These are phyloP conservation scores for Metschnikowia reukaufii DNA, from an alignment of 805 yeast genomes.

Conservation along the genomic window DNA sequence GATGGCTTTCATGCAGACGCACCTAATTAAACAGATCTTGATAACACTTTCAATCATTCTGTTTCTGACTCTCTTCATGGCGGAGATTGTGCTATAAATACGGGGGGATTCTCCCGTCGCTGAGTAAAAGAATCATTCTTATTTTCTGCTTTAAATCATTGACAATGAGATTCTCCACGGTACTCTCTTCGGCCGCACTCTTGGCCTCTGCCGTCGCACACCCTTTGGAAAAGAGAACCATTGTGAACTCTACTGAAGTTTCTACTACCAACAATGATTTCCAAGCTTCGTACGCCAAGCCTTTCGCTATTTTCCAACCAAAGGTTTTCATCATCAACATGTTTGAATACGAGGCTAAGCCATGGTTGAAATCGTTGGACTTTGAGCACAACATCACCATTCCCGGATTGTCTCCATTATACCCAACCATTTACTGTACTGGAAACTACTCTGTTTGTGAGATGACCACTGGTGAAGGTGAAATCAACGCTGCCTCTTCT, in stretches of 20 bases:
- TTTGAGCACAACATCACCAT: constrained; percentile 55
- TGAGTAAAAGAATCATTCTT: too few relatives aligned
- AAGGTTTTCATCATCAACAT: constrained; percentile 55
- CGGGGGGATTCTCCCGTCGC: background rate
- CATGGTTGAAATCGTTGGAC: constrained; percentile 51
- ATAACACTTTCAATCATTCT: background rate
- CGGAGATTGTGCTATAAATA: background rate
- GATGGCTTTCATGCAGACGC: constrained; percentile 9
- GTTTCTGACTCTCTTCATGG: background rate
- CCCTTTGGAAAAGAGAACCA: constrained; percentile 18
- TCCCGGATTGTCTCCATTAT: constrained; percentile 66
- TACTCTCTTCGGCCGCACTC: constrained; percentile 18
- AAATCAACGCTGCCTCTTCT: constrained; percentile 63
- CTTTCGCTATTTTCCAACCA: constrained; percentile 46
- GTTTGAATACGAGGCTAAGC: constrained; percentile 52
- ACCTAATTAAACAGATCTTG: constrained; percentile 6
- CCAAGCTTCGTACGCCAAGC: constrained; percentile 29
- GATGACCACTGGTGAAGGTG: constrained; percentile 68
- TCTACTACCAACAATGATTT: constrained; percentile 19
- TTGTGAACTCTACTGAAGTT: constrained; percentile 15
- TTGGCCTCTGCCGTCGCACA: constrained; percentile 18
- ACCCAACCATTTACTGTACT: constrained; percentile 58
- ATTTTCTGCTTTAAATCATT: too few relatives aligned
- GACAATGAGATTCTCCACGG: constrained; percentile 21
- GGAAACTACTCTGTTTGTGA: constrained; percentile 55